Percentiles rank a stretch among this genome's conserved stretches.
These are phyloP conservation scores for Chrysophaeum taylorii DNA, from an alignment of 352 stramenopile species.

Conservation along the genomic window DNA sequence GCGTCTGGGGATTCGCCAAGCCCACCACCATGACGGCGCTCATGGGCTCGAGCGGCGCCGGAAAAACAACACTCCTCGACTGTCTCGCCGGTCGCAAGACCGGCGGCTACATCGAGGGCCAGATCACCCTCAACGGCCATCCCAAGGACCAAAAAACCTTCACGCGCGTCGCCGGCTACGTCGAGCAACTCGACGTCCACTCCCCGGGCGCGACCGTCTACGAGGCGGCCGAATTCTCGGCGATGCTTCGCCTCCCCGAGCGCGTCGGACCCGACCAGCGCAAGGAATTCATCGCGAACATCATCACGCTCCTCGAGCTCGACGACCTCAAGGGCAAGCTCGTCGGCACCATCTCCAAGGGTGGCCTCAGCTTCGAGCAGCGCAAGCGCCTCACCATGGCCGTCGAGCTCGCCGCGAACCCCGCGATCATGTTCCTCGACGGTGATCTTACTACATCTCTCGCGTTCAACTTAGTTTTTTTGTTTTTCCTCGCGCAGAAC, in stretches of 20 bases:
- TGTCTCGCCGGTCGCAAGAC: constrained; percentile 75
- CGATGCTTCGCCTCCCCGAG: constrained; percentile 42
- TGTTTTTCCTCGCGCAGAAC: constrained; percentile 36
- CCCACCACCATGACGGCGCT: constrained; percentile 72
- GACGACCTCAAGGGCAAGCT: constrained; percentile 37
- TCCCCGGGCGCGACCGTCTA: constrained; percentile 42
- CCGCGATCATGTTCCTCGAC: constrained; percentile 64
- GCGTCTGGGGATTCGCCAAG: constrained; percentile 57
- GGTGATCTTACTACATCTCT: constrained; percentile 20
- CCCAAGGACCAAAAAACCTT: constrained; percentile 59
- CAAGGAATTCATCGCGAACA: constrained; percentile 42
- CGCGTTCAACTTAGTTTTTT: constrained; percentile 28
- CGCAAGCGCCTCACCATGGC: constrained; percentile 46
- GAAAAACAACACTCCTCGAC: constrained; percentile 86
- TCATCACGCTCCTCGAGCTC: constrained; percentile 47
- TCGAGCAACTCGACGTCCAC: constrained; percentile 57
- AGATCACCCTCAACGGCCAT: constrained; percentile 71
- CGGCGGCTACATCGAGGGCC: constrained; percentile 60
- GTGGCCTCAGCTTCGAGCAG: constrained; percentile 42
- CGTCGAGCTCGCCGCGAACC: constrained; percentile 46
- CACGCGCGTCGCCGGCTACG: constrained; percentile 63
- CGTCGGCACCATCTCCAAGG: constrained; percentile 37
- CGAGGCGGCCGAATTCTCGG: constrained; percentile 49
- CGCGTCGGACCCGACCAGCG: too few species aligned
- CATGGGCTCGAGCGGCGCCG: constrained; percentile 67